phyloP scores from a whole-genome alignment of 257 asterid species.

The Coffea eugenioides region DNA sequence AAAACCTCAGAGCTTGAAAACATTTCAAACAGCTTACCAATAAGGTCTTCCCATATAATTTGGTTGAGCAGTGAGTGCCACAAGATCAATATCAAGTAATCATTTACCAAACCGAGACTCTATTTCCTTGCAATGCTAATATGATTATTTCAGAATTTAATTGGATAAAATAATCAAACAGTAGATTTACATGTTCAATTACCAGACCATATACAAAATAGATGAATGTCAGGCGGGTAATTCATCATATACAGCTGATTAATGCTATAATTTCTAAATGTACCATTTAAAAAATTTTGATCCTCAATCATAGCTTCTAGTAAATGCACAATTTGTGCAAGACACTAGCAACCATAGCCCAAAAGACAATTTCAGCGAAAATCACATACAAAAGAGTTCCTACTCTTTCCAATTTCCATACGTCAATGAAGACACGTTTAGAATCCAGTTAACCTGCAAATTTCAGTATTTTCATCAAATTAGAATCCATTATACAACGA shows the following conservation, averaged over 20 bases:
- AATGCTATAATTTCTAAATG: neutral
- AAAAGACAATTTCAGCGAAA: constrained; percentile 82
- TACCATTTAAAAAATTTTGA: neutral
- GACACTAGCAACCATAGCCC: constrained; percentile 72
- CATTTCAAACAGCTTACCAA: no score
- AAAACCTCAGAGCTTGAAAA: no score
- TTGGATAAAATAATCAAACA: neutral
- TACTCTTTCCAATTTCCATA: constrained; percentile 77
- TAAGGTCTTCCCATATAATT: neutral
- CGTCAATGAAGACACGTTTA: constrained; percentile 60
- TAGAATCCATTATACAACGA: neutral
- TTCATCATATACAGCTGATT: neutral
- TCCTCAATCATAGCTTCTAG: constrained; percentile 65
- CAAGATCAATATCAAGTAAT: neutral
- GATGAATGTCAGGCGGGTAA: neutral
- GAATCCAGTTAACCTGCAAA: constrained; percentile 79
- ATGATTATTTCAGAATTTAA: neutral
- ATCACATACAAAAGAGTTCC: constrained; percentile 75
- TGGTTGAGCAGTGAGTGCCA: neutral
- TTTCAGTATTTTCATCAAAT: neutral
- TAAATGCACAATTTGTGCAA: constrained; percentile 62
- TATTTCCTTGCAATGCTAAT: neutral
- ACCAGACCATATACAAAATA: neutral
- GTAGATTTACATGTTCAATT: neutral
- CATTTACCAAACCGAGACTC: neutral